A percentile compares a stretch with the other conserved stretches of the same genome.
Evolutionary conservation across 345 rosid genomes (phyloP).

Genomic region (Odontarrhena argentea): DNA sequence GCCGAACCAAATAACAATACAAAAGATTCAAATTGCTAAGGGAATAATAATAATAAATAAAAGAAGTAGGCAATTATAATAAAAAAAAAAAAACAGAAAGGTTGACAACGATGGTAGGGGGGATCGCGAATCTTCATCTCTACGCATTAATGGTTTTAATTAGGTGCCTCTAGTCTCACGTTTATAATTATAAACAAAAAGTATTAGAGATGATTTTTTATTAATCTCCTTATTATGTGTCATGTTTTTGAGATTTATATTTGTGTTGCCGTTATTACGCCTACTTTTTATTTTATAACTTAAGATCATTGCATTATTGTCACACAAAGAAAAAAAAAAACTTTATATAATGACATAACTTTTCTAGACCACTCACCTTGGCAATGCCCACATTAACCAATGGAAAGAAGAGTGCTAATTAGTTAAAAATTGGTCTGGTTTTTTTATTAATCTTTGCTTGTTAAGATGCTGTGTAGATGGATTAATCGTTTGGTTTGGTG

Average conservation of each 20-base stretch:
- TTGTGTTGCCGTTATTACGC: neutral
- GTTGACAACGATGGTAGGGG: slow-evolving; percentile 20
- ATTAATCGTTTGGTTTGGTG: neutral
- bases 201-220: neutral
- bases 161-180: slow-evolving; percentile 16
- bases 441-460: neutral
- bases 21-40: neutral
- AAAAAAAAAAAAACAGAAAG: slow-evolving; percentile 14
- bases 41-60: slow-evolving; percentile 8
- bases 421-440: neutral
- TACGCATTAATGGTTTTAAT: slow-evolving; percentile 11
- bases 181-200: slow-evolving; percentile 6
- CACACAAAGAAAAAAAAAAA: too few relatives aligned
- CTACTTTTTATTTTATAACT: neutral
- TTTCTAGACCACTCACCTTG: neutral
- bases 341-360: neutral
- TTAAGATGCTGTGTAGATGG: neutral
- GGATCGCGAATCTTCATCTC: slow-evolving; percentile 1
- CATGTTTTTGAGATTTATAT: neutral
- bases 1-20: too few relatives aligned
- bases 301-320: too few relatives aligned
- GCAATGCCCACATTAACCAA: neutral
- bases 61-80: slow-evolving; percentile 2
- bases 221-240: slow-evolving; percentile 1
- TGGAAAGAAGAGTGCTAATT: neutral